These are phyloP conservation scores for Priceomyces medius DNA, from an alignment of 805 yeast genomes.

Conservation along the genomic window DNA sequence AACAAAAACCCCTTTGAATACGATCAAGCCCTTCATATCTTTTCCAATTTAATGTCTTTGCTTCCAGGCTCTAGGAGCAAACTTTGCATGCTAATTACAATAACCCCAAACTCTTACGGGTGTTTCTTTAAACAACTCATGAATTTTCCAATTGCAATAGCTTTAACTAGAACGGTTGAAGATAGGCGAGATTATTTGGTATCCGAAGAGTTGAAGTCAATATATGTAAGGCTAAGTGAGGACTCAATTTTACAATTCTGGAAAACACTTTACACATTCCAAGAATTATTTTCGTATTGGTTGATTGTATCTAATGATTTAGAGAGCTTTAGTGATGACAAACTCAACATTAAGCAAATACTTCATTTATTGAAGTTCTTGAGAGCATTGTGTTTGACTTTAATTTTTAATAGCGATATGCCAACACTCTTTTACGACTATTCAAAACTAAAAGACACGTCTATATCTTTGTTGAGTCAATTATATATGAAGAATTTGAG, in stretches of 20 bases:
- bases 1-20: slow-evolving; percentile 2
- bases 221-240: slow-evolving; percentile 7
- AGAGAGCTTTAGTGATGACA: slow-evolving; percentile 49
- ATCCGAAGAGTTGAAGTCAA: slow-evolving; percentile 8
- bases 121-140: slow-evolving; percentile 30
- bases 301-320: slow-evolving; percentile 64
- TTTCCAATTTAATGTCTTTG: slow-evolving; percentile 33
- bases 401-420: slow-evolving; percentile 39
- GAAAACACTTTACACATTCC: slow-evolving; percentile 45
- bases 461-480: slow-evolving; percentile 60
- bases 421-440: slow-evolving; percentile 9
- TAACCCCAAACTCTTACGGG: slow-evolving; percentile 39
- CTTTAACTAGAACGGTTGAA: slow-evolving; percentile 7
- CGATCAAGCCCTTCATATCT: slow-evolving; percentile 15
- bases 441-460: slow-evolving; percentile 25
- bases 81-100: slow-evolving; percentile 40
- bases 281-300: slow-evolving; percentile 67
- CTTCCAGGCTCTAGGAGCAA: slow-evolving; percentile 37
- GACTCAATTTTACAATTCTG: slow-evolving; percentile 21
- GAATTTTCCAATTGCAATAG: slow-evolving; percentile 15
- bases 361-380: slow-evolving; percentile 46
- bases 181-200: slow-evolving; percentile 13
- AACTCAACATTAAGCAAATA: slow-evolving; percentile 41
- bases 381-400: slow-evolving; percentile 48
- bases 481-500: slow-evolving; percentile 66